Evolutionary conservation across 805 yeast species (phyloP).

Genomic region (Candida nitratophila): DNA sequence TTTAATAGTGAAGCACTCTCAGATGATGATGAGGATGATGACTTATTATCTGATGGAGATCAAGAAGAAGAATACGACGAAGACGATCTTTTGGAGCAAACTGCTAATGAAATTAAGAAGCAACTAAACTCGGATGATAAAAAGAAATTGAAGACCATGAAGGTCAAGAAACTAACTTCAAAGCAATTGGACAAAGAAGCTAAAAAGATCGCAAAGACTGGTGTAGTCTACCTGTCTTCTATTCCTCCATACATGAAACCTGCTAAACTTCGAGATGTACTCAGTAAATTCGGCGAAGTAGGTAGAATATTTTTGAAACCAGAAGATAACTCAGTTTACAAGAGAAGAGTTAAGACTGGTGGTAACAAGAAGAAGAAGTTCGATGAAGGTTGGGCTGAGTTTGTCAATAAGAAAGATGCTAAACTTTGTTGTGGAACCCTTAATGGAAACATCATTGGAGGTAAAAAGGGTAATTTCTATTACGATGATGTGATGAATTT

Average conservation of each 20-base stretch:
- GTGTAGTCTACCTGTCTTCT: constrained; percentile 86
- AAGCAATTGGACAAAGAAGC: constrained; percentile 48
- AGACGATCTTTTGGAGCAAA: constrained; percentile 12
- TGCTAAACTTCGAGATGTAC: constrained; percentile 72
- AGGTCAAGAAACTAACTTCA: constrained; percentile 50
- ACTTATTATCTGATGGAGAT: constrained; percentile 8
- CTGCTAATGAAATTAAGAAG: constrained; percentile 3
- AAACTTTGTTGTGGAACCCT: constrained; percentile 79
- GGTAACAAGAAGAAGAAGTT: constrained; percentile 86
- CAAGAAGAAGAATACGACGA: constrained; percentile 13
- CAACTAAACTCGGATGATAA: constrained; percentile 7
- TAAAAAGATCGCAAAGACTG: constrained; percentile 60
- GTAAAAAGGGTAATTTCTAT: constrained; percentile 83
- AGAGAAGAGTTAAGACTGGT: constrained; percentile 70
- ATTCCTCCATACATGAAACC: constrained; percentile 99
- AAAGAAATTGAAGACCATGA: constrained; percentile 27
- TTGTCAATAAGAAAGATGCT: constrained; percentile 74
- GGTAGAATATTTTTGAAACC: constrained; percentile 84
- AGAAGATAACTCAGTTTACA: constrained; percentile 62
- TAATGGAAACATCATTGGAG: constrained; percentile 87
- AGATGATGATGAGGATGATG: constrained; percentile 6
- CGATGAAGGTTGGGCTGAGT: constrained; percentile 98
- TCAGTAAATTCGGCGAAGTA: constrained; percentile 78
- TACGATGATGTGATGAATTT: constrained; percentile 92
- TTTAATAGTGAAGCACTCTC: not conserved